Evolutionary conservation across 306 rosid species (phyloP).

Genomic region (Malus sieversii): DNA sequence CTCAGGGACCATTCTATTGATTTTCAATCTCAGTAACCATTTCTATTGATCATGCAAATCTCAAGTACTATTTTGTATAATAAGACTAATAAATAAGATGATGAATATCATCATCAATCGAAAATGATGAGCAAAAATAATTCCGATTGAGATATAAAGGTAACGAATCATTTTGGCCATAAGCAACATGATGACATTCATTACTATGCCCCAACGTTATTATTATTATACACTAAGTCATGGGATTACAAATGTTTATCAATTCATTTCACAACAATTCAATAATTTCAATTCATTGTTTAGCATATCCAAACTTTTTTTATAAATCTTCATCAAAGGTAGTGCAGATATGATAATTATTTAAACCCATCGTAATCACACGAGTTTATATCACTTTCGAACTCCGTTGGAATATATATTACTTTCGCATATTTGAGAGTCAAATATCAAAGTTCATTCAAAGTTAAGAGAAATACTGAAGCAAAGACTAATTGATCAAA

Average conservation of each 20-base stretch:
- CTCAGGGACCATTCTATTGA: too few species aligned
- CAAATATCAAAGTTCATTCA: too few species aligned
- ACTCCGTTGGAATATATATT: too few species aligned
- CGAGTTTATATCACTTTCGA: not conserved
- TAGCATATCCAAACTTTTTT: conserved; percentile 28
- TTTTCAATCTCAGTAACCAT: too few species aligned
- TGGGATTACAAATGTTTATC: not conserved
- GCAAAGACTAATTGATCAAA: not conserved
- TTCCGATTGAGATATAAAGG: not conserved
- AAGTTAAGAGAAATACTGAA: too few species aligned
- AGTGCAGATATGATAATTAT: conserved; percentile 37
- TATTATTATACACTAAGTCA: not conserved
- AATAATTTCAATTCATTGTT: not conserved
- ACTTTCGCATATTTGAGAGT: too few species aligned
- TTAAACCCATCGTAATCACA: not conserved
- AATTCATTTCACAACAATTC: conserved; percentile 10
- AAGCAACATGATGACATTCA: conserved; percentile 28
- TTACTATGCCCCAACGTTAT: conserved; percentile 20
- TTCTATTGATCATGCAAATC: too few species aligned
- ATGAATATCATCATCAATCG: too few species aligned
- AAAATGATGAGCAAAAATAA: too few species aligned
- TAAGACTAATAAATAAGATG: too few species aligned
- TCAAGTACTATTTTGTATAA: too few species aligned
- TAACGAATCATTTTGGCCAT: conserved; percentile 18
- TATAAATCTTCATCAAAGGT: conserved; percentile 52